These are phyloP conservation scores for Pestalotiopsis sp. DNA, from an alignment of 2,329 filamentous ascomycete genomes.

Conservation along the genomic window DNA sequence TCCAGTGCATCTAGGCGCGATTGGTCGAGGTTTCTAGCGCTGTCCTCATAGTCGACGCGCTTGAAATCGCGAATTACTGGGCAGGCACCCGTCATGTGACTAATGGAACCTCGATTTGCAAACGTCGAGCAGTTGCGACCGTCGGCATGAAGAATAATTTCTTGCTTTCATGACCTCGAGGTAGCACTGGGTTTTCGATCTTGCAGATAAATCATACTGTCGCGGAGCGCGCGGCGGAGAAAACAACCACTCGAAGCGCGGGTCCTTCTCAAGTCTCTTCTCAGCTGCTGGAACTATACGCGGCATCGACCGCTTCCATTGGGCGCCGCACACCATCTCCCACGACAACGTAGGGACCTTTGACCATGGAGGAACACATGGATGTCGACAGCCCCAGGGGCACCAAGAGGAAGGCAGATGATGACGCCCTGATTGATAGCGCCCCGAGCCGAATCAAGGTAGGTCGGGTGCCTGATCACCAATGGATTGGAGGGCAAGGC, in stretches of 20 bases:
- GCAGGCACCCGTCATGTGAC: conserved; percentile 6
- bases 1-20: neutral
- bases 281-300: neutral
- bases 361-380: conserved; percentile 41
- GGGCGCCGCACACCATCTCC: neutral
- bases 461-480: conserved; percentile 25
- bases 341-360: neutral
- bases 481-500: neutral
- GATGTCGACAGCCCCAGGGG: conserved; percentile 47
- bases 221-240: neutral
- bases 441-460: conserved; percentile 50
- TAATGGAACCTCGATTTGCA: neutral
- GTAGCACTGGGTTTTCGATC: no score
- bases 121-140: neutral
- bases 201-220: neutral
- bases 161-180: neutral
- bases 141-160: neutral
- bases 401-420: conserved; percentile 53
- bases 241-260: neutral
- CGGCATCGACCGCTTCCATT: neutral
- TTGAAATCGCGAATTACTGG: neutral
- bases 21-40: neutral
- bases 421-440: conserved; percentile 35
- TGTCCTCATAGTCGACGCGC: neutral
- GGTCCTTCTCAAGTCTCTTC: neutral